Base-by-base conservation (phyloP, 2,329 filamentous ascomycete genomes). In the Bipolaris zeicola region DNA sequence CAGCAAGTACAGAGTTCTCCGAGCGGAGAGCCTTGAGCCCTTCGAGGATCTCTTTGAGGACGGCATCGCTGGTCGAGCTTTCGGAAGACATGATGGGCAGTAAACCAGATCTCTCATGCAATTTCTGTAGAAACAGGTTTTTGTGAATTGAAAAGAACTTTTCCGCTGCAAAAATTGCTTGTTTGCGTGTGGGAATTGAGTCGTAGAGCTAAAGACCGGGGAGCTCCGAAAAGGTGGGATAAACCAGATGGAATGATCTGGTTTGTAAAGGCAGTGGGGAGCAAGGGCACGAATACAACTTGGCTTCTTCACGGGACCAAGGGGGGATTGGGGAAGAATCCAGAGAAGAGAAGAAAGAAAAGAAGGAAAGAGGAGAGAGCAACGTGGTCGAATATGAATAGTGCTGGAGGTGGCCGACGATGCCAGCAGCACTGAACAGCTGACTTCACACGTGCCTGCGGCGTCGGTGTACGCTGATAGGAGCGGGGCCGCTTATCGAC, bases 21-120 rank as follows among this genome's bases (percentile, higher is more conserved):
- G 79, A 71, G 59, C 85, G 81, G 57, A 88, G 73, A n/a, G 78
- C 77, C 65, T 81, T 83, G 54, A 88, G 72, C 38, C 80, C 80
- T 38, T 78, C 74, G 22, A 87, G 77, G 63, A 88, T 85, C 72
- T 85, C 81, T 62, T 81, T 80, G 55, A 86, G 76, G 43, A 83
- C 68, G 60, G 65, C 66, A 68, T 74, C 70, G 67, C 67, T 70
- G 56, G 69, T 61, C 47, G 63, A 63, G 61, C 62, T 68, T 57
- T 69, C 62, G 54, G 58, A 48, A 57, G 72, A 72, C 72, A 75
- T 75, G 61, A 58, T 64, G 61, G 51, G 39, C 42, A 38, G 20
- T 22, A 33, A 28, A 28, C 28, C 10, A 52, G 13, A 43, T 18
- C 37, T n/a, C 43, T n/a, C 43, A 47, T 44, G 42, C 28, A 44